Percentiles rank a stretch among this genome's conserved stretches.
These are phyloP conservation scores for Naganishia onofrii DNA, from an alignment of 768 basidiomycete species.

Conservation along the genomic window DNA sequence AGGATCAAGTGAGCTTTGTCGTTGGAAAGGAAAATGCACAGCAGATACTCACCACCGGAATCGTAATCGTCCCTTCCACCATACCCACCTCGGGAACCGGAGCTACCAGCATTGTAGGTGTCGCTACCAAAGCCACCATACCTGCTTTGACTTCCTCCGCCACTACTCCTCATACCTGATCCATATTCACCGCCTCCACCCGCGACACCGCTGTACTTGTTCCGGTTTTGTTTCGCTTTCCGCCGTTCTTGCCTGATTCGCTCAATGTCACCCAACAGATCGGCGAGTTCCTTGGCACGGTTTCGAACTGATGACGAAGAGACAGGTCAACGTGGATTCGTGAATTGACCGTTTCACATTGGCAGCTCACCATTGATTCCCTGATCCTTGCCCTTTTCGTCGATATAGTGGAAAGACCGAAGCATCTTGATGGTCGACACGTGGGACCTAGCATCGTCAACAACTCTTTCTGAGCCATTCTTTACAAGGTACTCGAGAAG, in stretches of 20 bases:
- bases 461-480: constrained; percentile 93
- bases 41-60: constrained; percentile 40
- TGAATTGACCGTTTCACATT: not conserved
- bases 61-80: constrained; percentile 50
- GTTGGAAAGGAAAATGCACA: not conserved
- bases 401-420: constrained; percentile 94
- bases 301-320: constrained; percentile 70
- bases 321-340: not conserved
- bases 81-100: constrained; percentile 44
- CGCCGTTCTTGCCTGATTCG: constrained; percentile 81
- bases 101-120: constrained; percentile 14
- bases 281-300: constrained; percentile 86
- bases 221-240: constrained; percentile 85
- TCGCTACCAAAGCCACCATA: constrained; percentile 69
- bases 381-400: constrained; percentile 98
- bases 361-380: constrained; percentile 81
- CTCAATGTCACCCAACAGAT: constrained; percentile 85
- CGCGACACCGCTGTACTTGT: constrained; percentile 75
- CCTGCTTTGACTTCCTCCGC: constrained; percentile 43
- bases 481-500: constrained; percentile 93
- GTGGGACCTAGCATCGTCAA: constrained; percentile 94
- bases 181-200: constrained; percentile 54
- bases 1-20: not conserved
- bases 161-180: constrained; percentile 57
- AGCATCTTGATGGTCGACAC: constrained; percentile 96